Percentiles rank a stretch among this genome's conserved stretches.
Evolutionary conservation across 164 flowering plant genomes (phyloP).

Genomic region (Stephania yunnanensis): DNA sequence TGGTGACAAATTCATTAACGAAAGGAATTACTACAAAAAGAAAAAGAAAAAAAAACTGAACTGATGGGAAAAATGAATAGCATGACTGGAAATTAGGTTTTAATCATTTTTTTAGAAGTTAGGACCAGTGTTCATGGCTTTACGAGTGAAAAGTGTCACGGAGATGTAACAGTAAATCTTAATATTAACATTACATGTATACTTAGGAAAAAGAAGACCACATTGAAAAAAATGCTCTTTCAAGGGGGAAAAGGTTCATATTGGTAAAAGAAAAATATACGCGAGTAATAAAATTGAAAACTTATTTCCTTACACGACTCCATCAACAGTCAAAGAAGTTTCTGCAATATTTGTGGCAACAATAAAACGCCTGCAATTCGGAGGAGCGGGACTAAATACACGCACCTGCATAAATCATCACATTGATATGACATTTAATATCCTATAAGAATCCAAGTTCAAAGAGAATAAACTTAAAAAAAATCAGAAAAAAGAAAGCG

Average conservation of each 20-base stretch:
- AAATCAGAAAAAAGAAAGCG: not conserved
- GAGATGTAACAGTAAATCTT: not conserved
- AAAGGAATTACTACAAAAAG: not conserved
- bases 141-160: not conserved
- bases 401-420: conserved; percentile 53
- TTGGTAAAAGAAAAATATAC: not conserved
- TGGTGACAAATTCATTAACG: not conserved
- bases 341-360: conserved; percentile 97
- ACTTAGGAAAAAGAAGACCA: not conserved
- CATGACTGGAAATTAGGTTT: not conserved
- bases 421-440: not conserved
- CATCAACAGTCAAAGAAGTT: conserved; percentile 98
- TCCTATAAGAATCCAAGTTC: not conserved
- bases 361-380: conserved; percentile 87
- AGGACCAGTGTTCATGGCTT: not conserved
- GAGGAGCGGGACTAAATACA: conserved; percentile 86
- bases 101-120: not conserved
- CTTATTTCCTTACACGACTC: conserved; percentile 77
- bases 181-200: not conserved
- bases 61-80: not conserved
- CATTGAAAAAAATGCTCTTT: not conserved
- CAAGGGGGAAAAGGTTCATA: not conserved
- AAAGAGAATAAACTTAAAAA: not conserved
- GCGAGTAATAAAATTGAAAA: not conserved
- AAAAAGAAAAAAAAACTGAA: not conserved